Evolutionary conservation across 306 rosid genomes (phyloP), one percentile per base, ranked within the genome.

Genomic region (Acmispon strigosus): DNA sequence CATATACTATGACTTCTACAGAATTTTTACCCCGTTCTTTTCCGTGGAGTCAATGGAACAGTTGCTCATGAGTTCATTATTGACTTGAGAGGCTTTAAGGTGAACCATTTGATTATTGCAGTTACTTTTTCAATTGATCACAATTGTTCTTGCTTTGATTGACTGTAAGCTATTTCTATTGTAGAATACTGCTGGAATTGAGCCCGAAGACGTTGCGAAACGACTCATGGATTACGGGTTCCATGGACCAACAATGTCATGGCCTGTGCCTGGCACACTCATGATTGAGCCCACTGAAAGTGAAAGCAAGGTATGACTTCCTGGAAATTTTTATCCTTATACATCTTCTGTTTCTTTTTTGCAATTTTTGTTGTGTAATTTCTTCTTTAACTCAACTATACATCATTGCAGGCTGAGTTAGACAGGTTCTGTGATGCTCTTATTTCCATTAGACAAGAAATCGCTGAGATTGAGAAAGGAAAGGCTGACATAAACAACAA

Each of bases 261-360:
- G 99, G 99, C 99, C 97, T 57, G 97, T 95, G 59, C 96, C 97
- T 10, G 97, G 99, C 45, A 95, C 99, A 11, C 97, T 95, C 85
- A 95, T 95, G 99, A 82, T 95, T 65, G 97, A 95, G 80, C 97
- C 99, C 52, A 91, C 97, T 51, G 99, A 95, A 75, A 95, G 99
- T 86, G 99, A 95, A 85, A 88, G 96, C 97, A 95, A 95, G 89
- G 99, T 89, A 86, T 27, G 47, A 6, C 66, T 18, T 51, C 24
- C 45, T 13, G 53, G 45, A 12, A 64, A 19, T 37, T 22, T 34
- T 6, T 54, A 18, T 24, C 62, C 72, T 59, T 69, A 13, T 14
- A 3, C 36, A n/a, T 17, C 16, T 19, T 68, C 16, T 15, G 62
- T 19, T 41, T 43, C 65, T 20, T 44, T 62, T 51, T 41, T 34